A percentile compares a stretch with the other conserved stretches of the same genome.
Evolutionary conservation across 139 green algal species (phyloP).

Genomic region (Eudorina sp.): DNA sequence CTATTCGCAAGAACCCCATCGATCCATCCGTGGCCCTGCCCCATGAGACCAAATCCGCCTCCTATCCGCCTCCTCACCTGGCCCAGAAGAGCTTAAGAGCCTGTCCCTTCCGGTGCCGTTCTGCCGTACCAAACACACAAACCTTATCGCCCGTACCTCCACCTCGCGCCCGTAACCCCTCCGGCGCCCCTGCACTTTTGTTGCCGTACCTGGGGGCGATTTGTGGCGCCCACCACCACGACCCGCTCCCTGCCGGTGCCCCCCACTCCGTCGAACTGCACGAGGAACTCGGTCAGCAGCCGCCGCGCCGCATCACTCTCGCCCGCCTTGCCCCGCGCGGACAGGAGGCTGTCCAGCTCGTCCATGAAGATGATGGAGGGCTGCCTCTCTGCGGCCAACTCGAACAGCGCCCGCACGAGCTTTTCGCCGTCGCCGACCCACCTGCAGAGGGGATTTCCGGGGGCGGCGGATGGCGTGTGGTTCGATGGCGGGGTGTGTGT

Average conservation of each 20-base stretch:
- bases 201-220: conserved; percentile 61
- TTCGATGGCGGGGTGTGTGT: background rate
- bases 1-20: too few species aligned
- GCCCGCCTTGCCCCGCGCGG: conserved; percentile 51
- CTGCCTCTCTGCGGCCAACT: conserved; percentile 43
- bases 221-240: conserved; percentile 74
- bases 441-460: too few species aligned
- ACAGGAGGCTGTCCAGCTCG: conserved; percentile 88
- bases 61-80: too few species aligned
- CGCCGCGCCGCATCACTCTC: conserved; percentile 96
- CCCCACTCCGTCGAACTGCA: conserved; percentile 75
- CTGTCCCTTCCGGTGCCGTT: too few species aligned
- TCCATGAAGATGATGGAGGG: conserved; percentile 93
- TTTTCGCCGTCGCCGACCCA: conserved; percentile 95
- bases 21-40: too few species aligned
- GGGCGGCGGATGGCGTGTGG: conserved; percentile 39
- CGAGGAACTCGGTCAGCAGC: conserved; percentile 98
- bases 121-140: too few species aligned
- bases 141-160: too few species aligned
- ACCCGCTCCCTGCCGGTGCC: conserved; percentile 46
- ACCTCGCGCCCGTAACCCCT: too few species aligned
- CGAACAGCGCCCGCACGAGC: conserved; percentile 89
- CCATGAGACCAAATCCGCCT: too few species aligned
- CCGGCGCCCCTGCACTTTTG: too few species aligned
- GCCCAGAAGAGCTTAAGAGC: too few species aligned